Evolutionary conservation across 163 green algal genomes (phyloP), one percentile per base, ranked within the genome.

Genomic region (Chlorella variabilis): DNA sequence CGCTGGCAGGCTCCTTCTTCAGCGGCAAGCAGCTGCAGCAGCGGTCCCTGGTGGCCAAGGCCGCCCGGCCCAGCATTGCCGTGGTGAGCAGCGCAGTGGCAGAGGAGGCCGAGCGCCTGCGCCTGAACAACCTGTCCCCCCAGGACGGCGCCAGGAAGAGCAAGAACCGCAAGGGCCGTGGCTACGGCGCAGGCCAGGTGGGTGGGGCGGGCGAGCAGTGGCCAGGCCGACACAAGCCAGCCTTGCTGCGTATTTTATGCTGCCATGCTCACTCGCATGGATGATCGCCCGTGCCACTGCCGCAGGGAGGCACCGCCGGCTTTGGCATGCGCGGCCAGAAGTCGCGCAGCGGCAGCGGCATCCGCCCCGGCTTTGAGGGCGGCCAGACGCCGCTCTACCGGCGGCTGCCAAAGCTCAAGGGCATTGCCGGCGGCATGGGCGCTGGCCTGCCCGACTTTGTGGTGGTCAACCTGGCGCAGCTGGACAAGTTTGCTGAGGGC

Each of bases 251-350:
- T n/a, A n/a, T n/a, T n/a, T n/a, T n/a, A n/a, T n/a, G n/a, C n/a
- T n/a, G n/a, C n/a, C n/a, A n/a, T n/a, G n/a, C n/a, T n/a, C n/a
- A n/a, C n/a, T n/a, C n/a, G n/a, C n/a, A n/a, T n/a, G n/a, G n/a
- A n/a, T n/a, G n/a, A n/a, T n/a, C n/a, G n/a, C n/a, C n/a, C n/a
- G n/a, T n/a, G 54, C 23, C 54, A n/a, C 4, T 31, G 54, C 49
- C 33, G 59, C 82, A 86, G 82, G 97, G 97, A 71, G 96, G 89
- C 56, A 97, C 89, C 56, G 97, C 93, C 84, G 97, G 97, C 81
- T 98, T 96, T 68, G 97, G 97, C 78, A 99, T 98, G 91, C 90
- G 96, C 48, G 97, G 97, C 36, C 97, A 99, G 87, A 99, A 99
- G 87, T 92, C 95, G 3, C 89, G 96, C 25, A 96, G 92, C 48